Evolutionary conservation across 352 stramenopile species (phyloP).

Genomic region (Nothophytophthora sp.): DNA sequence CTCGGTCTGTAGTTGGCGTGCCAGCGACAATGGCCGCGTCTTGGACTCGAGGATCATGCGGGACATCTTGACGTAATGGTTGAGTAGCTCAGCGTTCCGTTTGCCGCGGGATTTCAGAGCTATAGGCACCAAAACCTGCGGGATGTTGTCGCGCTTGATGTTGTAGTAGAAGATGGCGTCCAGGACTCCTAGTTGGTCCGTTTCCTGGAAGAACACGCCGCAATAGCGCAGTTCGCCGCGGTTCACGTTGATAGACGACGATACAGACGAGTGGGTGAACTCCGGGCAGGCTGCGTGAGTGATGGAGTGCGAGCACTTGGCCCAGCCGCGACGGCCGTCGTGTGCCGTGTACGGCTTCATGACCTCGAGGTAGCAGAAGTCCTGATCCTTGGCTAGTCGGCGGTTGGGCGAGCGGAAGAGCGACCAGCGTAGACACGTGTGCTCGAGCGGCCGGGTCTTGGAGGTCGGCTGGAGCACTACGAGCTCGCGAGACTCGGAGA

Average conservation of each 20-base stretch:
- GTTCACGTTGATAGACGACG: constrained; percentile 33
- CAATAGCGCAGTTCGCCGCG: constrained; percentile 63
- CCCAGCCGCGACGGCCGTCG: constrained; percentile 64
- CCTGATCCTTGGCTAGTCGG: constrained; percentile 55
- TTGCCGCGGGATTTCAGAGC: constrained; percentile 62
- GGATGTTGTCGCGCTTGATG: constrained; percentile 40
- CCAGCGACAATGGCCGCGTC: constrained; percentile 31
- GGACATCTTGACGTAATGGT: constrained; percentile 71
- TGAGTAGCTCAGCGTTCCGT: constrained; percentile 60
- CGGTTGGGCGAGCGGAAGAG: constrained; percentile 61
- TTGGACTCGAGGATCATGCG: constrained; percentile 37
- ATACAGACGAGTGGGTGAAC: constrained; percentile 34
- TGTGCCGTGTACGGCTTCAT: constrained; percentile 65
- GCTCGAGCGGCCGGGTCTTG: constrained; percentile 38
- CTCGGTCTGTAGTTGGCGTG: constrained; percentile 55
- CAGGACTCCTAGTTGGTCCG: constrained; percentile 42
- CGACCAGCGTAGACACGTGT: constrained; percentile 71
- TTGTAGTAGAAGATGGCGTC: constrained; percentile 69
- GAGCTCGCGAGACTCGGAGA: constrained; percentile 63
- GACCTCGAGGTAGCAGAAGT: constrained; percentile 78
- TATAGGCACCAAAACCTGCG: constrained; percentile 42
- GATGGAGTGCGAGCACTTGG: constrained; percentile 72
- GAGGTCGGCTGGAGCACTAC: constrained; percentile 46
- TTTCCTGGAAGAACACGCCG: constrained; percentile 74
- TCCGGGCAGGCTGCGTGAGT: constrained; percentile 59